phyloP scores from a whole-genome alignment of 805 yeast species.

The Cyberlindnera amylophila region DNA sequence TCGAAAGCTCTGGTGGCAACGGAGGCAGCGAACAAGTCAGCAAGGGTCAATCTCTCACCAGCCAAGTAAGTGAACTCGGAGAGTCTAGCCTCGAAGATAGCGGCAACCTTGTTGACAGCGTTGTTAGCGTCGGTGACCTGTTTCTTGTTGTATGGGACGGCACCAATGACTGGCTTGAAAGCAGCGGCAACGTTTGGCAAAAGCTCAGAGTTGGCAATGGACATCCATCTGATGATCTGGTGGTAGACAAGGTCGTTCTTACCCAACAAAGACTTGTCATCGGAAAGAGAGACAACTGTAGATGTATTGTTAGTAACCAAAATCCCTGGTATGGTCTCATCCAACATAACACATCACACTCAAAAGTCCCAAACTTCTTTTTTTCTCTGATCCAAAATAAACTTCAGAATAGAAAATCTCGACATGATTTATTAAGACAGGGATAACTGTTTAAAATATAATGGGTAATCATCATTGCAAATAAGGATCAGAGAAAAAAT shows the following conservation, averaged over 20 bases:
- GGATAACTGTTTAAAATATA: slow-evolving; percentile 65
- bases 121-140: slow-evolving; percentile 44
- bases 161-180: slow-evolving; percentile 62
- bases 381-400: background rate
- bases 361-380: too few relatives aligned
- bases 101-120: slow-evolving; percentile 33
- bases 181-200: slow-evolving; percentile 43
- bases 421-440: slow-evolving; percentile 79
- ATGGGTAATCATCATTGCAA: slow-evolving; percentile 54
- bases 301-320: slow-evolving; percentile 15
- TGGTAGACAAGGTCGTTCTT: slow-evolving; percentile 58
- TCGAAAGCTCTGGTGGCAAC: slow-evolving; percentile 52
- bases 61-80: slow-evolving; percentile 62
- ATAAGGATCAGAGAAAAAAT: background rate
- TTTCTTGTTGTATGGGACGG: slow-evolving; percentile 74
- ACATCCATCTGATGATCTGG: slow-evolving; percentile 67
- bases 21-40: slow-evolving; percentile 58
- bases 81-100: slow-evolving; percentile 53
- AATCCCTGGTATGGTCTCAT: background rate
- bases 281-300: slow-evolving; percentile 32
- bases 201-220: slow-evolving; percentile 69
- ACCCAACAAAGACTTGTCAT: slow-evolving; percentile 53
- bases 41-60: slow-evolving; percentile 62
- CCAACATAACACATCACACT: background rate
- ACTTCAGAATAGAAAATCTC: slow-evolving; percentile 55